A percentile compares a stretch with the other conserved stretches of the same genome.
phyloP scores from a whole-genome alignment of 1,284 basidiomycete species.

The Ustilago sp. region DNA sequence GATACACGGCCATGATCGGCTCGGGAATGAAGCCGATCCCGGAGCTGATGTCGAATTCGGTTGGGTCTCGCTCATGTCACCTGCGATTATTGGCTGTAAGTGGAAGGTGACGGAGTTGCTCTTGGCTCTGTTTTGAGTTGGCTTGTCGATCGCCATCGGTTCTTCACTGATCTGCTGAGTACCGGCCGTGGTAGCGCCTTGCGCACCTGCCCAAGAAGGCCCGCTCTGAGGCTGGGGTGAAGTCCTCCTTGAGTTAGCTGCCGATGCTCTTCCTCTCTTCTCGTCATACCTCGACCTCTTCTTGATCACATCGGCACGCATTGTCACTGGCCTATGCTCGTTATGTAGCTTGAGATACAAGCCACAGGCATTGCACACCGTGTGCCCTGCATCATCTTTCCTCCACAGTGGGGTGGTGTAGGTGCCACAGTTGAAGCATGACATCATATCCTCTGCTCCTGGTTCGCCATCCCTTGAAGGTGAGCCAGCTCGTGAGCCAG shows the following conservation, averaged over 20 bases:
- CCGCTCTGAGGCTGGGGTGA: constrained; percentile 45
- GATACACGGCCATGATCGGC: constrained; percentile 19
- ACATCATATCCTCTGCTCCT: constrained; percentile 43
- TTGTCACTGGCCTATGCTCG: constrained; percentile 59
- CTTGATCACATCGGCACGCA: constrained; percentile 66
- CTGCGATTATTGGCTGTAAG: constrained; percentile 9
- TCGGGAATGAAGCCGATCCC: constrained; percentile 14
- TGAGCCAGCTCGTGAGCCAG: constrained; percentile 38
- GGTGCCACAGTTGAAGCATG: constrained; percentile 67
- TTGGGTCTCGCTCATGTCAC: neutral
- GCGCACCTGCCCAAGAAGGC: neutral
- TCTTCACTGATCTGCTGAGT: constrained; percentile 3
- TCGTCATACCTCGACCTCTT: constrained; percentile 64
- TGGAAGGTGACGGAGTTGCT: constrained; percentile 33
- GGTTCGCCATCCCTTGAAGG: constrained; percentile 35
- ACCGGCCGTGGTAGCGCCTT: neutral
- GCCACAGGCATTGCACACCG: constrained; percentile 66
- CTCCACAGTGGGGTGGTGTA: constrained; percentile 67
- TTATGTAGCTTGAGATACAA: constrained; percentile 65
- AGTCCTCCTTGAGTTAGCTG: constrained; percentile 31
- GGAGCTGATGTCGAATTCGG: constrained; percentile 16
- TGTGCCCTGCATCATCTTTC: constrained; percentile 62
- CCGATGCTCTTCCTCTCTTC: constrained; percentile 36
- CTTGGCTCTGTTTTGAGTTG: constrained; percentile 14
- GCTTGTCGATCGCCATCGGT: constrained; percentile 34